phyloP scores from a whole-genome alignment of 306 rosid genomes.

The Inga leiocalycina region DNA sequence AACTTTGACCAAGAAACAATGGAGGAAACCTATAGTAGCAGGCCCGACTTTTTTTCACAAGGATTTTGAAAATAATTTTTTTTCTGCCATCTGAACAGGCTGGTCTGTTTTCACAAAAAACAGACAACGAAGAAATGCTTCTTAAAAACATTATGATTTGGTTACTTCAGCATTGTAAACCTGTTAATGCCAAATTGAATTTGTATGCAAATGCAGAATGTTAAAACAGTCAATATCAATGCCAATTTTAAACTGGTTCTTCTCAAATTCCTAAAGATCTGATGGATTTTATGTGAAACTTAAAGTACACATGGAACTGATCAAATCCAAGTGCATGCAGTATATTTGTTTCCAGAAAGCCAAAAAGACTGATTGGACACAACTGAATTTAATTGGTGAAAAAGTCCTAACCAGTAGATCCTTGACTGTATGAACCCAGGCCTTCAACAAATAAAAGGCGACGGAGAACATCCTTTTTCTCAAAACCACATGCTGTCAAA shows the following conservation, averaged over 20 bases:
- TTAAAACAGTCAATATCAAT: background rate
- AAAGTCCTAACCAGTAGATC: conserved; percentile 63
- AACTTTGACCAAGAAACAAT: conserved; percentile 1
- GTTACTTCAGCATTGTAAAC: conserved; percentile 3
- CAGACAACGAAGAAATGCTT: background rate
- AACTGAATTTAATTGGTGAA: background rate
- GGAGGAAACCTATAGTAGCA: conserved; percentile 8
- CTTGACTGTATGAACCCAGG: conserved; percentile 52
- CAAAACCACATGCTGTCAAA: conserved; percentile 61
- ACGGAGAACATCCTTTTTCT: conserved; percentile 62
- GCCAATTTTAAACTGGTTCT: background rate
- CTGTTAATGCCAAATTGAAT: background rate
- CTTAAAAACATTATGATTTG: background rate
- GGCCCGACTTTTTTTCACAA: background rate
- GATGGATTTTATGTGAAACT: background rate
- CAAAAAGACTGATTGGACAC: background rate
- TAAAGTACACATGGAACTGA: background rate
- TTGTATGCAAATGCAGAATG: conserved; percentile 13
- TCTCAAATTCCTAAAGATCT: conserved; percentile 1
- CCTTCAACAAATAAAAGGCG: conserved; percentile 76
- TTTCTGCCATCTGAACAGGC: background rate
- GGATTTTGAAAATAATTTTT: conserved; percentile 2
- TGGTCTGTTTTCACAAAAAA: background rate
- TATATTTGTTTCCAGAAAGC: background rate
- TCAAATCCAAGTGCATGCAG: conserved; percentile 8